A percentile compares a stretch with the other conserved stretches of the same genome.
Conservation (phyloP, 129 eudicot genomes). For the carrot (Daucus carota) region DNA sequence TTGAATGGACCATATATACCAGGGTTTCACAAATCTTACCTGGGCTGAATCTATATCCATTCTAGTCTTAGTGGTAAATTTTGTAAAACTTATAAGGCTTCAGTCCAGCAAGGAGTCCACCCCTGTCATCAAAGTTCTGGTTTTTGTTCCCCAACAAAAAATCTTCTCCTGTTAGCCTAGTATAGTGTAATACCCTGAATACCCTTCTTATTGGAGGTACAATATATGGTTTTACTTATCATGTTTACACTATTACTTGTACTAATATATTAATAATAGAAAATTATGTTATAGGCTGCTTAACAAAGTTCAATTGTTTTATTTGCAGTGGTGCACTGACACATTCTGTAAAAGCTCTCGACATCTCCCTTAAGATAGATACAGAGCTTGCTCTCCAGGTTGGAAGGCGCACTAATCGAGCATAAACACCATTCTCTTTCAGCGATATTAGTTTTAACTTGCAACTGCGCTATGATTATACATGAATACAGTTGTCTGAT, state of each 20-base stretch:
- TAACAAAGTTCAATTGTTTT: slow-evolving; percentile 1
- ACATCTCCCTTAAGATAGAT: slow-evolving; percentile 85
- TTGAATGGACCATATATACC: no score
- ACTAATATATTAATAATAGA: background rate
- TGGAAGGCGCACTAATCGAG: slow-evolving; percentile 93
- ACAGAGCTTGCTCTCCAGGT: slow-evolving; percentile 85
- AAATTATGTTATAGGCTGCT: background rate
- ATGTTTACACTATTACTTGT: background rate
- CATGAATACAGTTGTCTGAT: background rate
- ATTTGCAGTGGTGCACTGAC: slow-evolving; percentile 82
- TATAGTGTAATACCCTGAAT: background rate
- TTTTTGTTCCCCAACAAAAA: background rate
- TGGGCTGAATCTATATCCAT: no score
- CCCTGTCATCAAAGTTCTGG: background rate
- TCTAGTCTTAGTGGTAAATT: no score
- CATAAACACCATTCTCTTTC: slow-evolving; percentile 24
- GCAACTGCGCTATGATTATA: background rate
- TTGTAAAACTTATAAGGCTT: no score
- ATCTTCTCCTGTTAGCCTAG: background rate
- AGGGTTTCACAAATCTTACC: no score
- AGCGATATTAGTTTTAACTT: background rate
- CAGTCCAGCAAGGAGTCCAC: no score
- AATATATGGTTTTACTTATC: background rate
- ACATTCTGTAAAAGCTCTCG: slow-evolving; percentile 92
- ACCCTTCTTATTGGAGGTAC: background rate